Conservation (phyloP, 352 stramenopile species). For the Pythium periplocum region DNA sequence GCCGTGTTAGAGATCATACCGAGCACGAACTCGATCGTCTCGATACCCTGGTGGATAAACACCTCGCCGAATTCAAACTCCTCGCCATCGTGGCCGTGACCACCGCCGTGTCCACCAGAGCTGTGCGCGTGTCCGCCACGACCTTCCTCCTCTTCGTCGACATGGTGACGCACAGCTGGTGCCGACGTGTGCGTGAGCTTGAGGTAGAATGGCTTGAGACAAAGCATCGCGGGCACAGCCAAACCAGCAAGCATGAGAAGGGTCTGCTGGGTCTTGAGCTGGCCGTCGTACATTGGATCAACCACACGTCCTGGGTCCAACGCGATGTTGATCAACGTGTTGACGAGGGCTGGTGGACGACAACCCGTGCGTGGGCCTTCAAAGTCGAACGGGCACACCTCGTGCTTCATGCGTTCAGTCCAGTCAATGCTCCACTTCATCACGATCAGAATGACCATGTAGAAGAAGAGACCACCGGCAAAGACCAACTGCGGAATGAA, state of each 20-base stretch:
- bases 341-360: conserved; percentile 97
- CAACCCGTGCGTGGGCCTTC: conserved; percentile 92
- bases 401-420: conserved; percentile 91
- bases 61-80: conserved; percentile 96
- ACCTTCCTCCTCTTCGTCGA: conserved; percentile 72
- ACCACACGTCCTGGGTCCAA: conserved; percentile 91
- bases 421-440: conserved; percentile 99
- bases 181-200: conserved; percentile 63
- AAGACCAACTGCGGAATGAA: conserved; percentile 98
- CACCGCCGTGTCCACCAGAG: conserved; percentile 26
- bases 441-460: conserved; percentile 99
- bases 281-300: conserved; percentile 94
- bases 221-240: conserved; percentile 95
- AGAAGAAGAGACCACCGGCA: conserved; percentile 95
- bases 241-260: conserved; percentile 92
- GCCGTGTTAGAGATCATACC: conserved; percentile 99
- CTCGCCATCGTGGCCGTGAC: conserved; percentile 37
- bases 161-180: conserved; percentile 49
- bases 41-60: conserved; percentile 98
- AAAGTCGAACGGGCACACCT: conserved; percentile 93
- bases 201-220: conserved; percentile 93
- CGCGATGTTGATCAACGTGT: conserved; percentile 98
- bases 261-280: conserved; percentile 85
- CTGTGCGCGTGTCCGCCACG: conserved; percentile 20
- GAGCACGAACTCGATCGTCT: conserved; percentile 99